phyloP scores from a whole-genome alignment of 305 asterid genomes.

The Solanum chacoense region DNA sequence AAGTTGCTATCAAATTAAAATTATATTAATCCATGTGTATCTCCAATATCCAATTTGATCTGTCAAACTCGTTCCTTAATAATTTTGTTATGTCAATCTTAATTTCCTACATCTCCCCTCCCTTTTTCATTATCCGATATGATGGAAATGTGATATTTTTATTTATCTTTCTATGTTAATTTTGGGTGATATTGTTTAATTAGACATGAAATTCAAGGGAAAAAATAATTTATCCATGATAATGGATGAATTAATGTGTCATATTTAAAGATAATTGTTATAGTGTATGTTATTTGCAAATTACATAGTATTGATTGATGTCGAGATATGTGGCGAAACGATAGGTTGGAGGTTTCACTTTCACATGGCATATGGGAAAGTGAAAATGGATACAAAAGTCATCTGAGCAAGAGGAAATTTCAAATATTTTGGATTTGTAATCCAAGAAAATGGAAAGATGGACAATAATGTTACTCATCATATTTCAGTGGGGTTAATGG shows the following conservation, averaged over 20 bases:
- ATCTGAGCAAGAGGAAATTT: background rate
- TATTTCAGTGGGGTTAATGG: background rate
- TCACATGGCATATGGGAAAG: background rate
- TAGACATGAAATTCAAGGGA: background rate
- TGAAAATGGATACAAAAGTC: background rate
- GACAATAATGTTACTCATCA: background rate
- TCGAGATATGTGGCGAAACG: fast-evolving
- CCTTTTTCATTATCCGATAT: background rate
- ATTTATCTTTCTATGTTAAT: background rate
- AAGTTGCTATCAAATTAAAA: background rate
- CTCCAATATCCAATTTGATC: background rate
- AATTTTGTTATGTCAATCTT: background rate
- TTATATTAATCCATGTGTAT: background rate
- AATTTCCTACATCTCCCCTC: background rate
- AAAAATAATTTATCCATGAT: background rate
- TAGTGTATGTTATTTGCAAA: background rate
- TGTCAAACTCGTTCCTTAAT: background rate
- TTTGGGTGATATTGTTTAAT: background rate
- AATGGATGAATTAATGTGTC: background rate
- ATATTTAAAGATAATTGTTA: background rate
- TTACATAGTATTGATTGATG: background rate
- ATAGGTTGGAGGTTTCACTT: background rate
- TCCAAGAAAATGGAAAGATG: background rate
- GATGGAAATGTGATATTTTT: background rate
- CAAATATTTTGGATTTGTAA: background rate